Evolutionary conservation across 2,329 filamentous ascomycete genomes (phyloP).

Genomic region (Colletotrichum agaves): DNA sequence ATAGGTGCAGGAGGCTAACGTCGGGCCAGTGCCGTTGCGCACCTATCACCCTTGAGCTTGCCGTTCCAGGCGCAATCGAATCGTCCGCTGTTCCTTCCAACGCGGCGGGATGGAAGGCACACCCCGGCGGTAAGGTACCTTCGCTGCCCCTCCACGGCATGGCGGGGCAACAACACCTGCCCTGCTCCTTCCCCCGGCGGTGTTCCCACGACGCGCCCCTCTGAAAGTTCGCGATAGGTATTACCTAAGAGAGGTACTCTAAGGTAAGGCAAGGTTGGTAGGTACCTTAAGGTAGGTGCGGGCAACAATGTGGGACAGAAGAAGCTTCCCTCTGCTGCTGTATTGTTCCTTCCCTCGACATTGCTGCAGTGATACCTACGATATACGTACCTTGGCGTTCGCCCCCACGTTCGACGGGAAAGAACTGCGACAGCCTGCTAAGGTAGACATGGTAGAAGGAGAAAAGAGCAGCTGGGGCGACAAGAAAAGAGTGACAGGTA

Average conservation of each 20-base stretch:
- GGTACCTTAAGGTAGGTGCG: too few species aligned
- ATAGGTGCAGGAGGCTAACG: conserved; percentile 26
- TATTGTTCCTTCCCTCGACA: not conserved
- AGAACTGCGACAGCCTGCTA: not conserved
- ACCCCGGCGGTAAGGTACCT: too few species aligned
- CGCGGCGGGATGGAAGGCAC: too few species aligned
- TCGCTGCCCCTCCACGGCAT: not conserved
- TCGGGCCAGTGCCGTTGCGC: conserved; percentile 33
- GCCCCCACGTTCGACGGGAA: conserved; percentile 13
- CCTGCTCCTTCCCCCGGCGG: not conserved
- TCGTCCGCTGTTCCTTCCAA: too few species aligned
- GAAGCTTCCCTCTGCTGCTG: conserved; percentile 11
- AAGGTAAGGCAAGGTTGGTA: too few species aligned
- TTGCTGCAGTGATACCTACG: not conserved
- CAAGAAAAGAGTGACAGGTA: not conserved
- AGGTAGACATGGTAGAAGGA: not conserved
- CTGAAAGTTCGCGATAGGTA: not conserved
- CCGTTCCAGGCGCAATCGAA: too few species aligned
- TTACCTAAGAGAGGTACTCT: too few species aligned
- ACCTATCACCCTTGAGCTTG: conserved; percentile 13
- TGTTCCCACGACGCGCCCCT: not conserved
- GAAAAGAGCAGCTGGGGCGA: not conserved
- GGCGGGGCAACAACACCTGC: not conserved
- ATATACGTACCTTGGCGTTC: not conserved
- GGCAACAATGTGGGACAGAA: conserved; percentile 8